These are phyloP conservation scores for Bacterosira constricta DNA, from an alignment of 108 stramenopile genomes.

Conservation along the genomic window DNA sequence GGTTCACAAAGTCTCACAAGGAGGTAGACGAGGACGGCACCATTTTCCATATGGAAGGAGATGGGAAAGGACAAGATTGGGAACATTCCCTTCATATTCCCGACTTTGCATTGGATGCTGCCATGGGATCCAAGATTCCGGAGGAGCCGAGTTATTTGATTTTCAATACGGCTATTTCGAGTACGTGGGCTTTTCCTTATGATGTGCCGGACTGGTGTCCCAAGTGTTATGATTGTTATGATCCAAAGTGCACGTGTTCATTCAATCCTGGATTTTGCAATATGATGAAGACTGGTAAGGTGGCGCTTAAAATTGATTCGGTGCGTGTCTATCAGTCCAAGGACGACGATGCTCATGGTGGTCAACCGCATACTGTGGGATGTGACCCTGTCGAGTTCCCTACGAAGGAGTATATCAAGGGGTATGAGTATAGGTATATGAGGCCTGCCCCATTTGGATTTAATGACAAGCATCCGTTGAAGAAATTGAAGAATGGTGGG, in stretches of 20 bases:
- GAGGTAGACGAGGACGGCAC: constrained; percentile 59
- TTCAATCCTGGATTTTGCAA: constrained; percentile 89
- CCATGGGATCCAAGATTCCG: constrained; percentile 91
- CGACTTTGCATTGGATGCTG: constrained; percentile 57
- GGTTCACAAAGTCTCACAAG: constrained; percentile 86
- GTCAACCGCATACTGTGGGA: constrained; percentile 77
- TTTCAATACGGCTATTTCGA: constrained; percentile 92
- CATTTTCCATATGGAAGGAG: constrained; percentile 59
- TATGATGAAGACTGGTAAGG: constrained; percentile 79
- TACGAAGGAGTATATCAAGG: constrained; percentile 88
- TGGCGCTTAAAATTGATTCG: constrained; percentile 83
- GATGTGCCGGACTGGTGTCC: constrained; percentile 79
- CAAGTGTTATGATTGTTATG: constrained; percentile 88
- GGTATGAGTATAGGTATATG: constrained; percentile 85
- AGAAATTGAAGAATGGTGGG: constrained; percentile 73
- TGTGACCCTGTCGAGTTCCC: constrained; percentile 90
- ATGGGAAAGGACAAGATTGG: constrained; percentile 82
- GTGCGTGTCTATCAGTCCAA: constrained; percentile 89
- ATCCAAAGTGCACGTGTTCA: constrained; percentile 87
- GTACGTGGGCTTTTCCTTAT: constrained; percentile 95
- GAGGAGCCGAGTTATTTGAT: constrained; percentile 92
- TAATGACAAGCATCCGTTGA: constrained; percentile 73
- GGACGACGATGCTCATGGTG: constrained; percentile 70
- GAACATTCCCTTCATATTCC: constrained; percentile 75
- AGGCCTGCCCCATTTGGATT: constrained; percentile 74